These are phyloP conservation scores for Talaromyces proteolyticus DNA, from an alignment of 495 filamentous ascomycete species.

Conservation along the genomic window DNA sequence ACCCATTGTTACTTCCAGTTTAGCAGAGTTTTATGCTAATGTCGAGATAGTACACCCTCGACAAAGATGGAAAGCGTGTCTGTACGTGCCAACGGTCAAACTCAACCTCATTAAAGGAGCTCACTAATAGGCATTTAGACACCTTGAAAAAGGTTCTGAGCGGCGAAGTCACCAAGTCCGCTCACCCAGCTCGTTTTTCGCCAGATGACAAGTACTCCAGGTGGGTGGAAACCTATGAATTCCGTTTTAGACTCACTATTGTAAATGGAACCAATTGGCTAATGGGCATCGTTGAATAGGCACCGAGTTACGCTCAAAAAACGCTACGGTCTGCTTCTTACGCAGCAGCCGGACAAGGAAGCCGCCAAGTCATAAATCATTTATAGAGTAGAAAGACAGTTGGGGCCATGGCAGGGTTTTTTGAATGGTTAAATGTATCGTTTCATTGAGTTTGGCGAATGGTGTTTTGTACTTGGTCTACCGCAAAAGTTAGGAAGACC, in stretches of 20 bases:
- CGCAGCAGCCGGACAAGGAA: constrained; percentile 54
- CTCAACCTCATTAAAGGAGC: not conserved
- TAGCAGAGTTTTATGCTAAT: constrained; percentile 19
- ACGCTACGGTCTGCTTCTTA: constrained; percentile 80
- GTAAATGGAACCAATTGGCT: not conserved
- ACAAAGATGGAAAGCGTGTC: constrained; percentile 68
- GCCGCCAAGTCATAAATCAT: constrained; percentile 19
- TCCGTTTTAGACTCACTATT: too few species aligned
- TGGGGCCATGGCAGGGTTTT: constrained; percentile 7
- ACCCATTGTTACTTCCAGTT: not conserved
- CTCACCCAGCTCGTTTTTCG: constrained; percentile 93
- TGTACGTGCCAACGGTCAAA: constrained; percentile 34
- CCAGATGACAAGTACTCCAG: constrained; percentile 97
- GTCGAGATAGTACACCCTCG: constrained; percentile 61
- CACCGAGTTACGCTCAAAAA: constrained; percentile 91
- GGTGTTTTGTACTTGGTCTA: constrained; percentile 22
- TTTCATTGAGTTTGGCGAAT: constrained; percentile 33
- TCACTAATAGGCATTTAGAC: not conserved
- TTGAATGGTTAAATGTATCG: constrained; percentile 21
- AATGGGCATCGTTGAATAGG: constrained; percentile 26
- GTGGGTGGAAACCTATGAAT: constrained; percentile 41
- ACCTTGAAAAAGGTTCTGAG: constrained; percentile 67
- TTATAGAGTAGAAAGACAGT: constrained; percentile 9
- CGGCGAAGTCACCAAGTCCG: constrained; percentile 84
- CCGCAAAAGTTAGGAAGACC: not conserved